These are phyloP conservation scores for Lentinus brumalis DNA, from an alignment of 768 basidiomycete species.

Conservation along the genomic window DNA sequence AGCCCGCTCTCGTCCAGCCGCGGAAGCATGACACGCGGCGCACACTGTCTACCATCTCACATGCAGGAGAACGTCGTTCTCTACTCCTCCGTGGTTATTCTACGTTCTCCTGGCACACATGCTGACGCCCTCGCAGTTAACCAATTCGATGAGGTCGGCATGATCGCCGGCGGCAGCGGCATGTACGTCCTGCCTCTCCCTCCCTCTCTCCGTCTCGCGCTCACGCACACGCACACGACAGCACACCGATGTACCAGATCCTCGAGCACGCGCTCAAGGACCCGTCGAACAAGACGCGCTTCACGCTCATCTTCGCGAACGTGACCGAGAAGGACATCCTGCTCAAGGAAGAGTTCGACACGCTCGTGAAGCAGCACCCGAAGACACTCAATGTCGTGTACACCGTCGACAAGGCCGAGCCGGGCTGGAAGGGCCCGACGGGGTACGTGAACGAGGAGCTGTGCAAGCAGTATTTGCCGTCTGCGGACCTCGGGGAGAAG, in stretches of 20 bases:
- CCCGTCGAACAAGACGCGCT: conserved; percentile 87
- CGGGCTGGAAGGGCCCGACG: conserved; percentile 66
- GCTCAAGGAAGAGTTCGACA: conserved; percentile 76
- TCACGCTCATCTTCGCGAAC: conserved; percentile 91
- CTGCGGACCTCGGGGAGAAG: conserved; percentile 68
- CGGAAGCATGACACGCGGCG: too few relatives aligned
- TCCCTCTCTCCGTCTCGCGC: not conserved
- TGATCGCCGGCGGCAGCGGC: conserved; percentile 94
- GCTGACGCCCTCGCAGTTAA: conserved; percentile 50
- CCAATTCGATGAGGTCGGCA: conserved; percentile 81
- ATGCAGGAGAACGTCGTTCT: too few relatives aligned
- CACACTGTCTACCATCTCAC: too few relatives aligned
- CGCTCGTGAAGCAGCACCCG: conserved; percentile 66
- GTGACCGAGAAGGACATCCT: conserved; percentile 89
- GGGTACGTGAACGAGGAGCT: conserved; percentile 79
- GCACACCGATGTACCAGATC: conserved; percentile 85
- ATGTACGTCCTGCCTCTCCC: conserved; percentile 77
- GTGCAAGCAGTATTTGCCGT: conserved; percentile 71
- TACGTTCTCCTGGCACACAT: too few relatives aligned
- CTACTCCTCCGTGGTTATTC: too few relatives aligned
- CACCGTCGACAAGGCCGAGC: conserved; percentile 74
- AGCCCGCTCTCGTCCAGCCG: too few relatives aligned
- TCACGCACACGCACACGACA: conserved; percentile 30
- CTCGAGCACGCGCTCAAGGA: conserved; percentile 73
- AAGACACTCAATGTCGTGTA: conserved; percentile 81